Percentiles rank a stretch among this genome's conserved stretches.
Conservation (phyloP, 2,329 filamentous ascomycete species). For the Drechslerella stenobrocha region DNA sequence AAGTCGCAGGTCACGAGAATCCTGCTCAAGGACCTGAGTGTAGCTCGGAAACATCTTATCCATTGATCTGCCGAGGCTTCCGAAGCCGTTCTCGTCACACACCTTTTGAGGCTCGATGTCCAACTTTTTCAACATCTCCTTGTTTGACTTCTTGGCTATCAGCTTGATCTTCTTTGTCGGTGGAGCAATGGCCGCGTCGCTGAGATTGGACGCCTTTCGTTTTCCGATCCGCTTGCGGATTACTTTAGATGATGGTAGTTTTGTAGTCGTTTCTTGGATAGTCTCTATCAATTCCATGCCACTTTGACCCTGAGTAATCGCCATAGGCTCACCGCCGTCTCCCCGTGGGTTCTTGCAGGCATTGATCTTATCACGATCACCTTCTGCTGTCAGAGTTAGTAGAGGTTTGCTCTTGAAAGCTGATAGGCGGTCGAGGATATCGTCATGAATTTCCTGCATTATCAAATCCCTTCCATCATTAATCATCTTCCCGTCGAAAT, state of each 20-base stretch:
- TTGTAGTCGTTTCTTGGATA: background rate
- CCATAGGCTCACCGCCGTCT: slow-evolving; percentile 72
- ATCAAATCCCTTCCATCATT: slow-evolving; percentile 76
- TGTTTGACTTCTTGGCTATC: slow-evolving; percentile 5
- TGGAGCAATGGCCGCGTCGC: slow-evolving; percentile 24
- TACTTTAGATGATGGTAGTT: slow-evolving; percentile 17
- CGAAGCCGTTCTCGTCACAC: slow-evolving; percentile 64
- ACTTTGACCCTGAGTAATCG: slow-evolving; percentile 50
- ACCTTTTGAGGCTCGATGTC: slow-evolving; percentile 69
- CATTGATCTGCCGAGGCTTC: slow-evolving; percentile 86
- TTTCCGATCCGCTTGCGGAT: slow-evolving; percentile 32
- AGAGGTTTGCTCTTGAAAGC: slow-evolving; percentile 80
- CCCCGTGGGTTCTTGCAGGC: slow-evolving; percentile 75
- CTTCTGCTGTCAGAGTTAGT: slow-evolving; percentile 72
- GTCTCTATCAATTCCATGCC: background rate
- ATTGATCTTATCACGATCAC: slow-evolving; percentile 78
- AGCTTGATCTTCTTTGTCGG: slow-evolving; percentile 15
- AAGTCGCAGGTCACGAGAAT: slow-evolving; percentile 81
- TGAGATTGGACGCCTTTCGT: slow-evolving; percentile 48
- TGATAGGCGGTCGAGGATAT: slow-evolving; percentile 87
- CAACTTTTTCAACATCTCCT: slow-evolving; percentile 12
- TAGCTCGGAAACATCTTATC: slow-evolving; percentile 91
- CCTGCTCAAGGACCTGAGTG: slow-evolving; percentile 76
- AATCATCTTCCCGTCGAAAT: slow-evolving; percentile 75
- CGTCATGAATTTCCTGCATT: slow-evolving; percentile 91